Evolutionary conservation across 371 early-diverging fungal genomes (phyloP).

Genomic region (Rhizopus delemar): DNA sequence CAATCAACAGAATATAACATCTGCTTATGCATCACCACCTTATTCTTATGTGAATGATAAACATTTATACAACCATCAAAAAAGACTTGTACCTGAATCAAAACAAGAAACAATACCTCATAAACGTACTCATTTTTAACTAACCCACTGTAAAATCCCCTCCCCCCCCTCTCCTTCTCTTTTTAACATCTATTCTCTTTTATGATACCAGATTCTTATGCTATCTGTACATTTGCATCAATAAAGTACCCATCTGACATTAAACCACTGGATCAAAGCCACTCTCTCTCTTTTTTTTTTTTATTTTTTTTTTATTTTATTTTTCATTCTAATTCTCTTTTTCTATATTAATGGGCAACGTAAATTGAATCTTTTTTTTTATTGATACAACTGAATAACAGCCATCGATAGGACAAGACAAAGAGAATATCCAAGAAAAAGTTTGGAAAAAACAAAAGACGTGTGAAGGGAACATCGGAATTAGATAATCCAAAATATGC

Average conservation of each 20-base stretch:
- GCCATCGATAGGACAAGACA: neutral
- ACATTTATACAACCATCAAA: no score
- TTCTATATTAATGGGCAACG: neutral
- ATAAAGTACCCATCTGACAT: no score
- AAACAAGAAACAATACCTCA: neutral
- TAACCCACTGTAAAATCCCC: no score
- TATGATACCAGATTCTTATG: no score
- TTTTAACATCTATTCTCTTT: no score
- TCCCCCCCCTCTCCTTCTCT: no score
- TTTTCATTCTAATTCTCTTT: neutral
- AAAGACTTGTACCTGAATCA: neutral
- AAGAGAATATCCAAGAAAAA: slow-evolving; percentile 13
- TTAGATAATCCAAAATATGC: slow-evolving; percentile 32
- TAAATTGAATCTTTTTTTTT: neutral
- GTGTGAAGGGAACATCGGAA: slow-evolving; percentile 24
- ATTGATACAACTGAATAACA: neutral
- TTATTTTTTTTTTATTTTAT: neutral
- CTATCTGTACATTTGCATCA: no score
- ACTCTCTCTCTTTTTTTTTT: neutral
- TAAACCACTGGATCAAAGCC: neutral
- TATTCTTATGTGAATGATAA: neutral
- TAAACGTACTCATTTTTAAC: neutral
- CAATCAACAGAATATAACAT: neutral
- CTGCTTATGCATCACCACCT: neutral
- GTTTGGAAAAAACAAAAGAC: slow-evolving; percentile 11